Percentiles rank a stretch among this genome's conserved stretches.
Conservation (phyloP, 1,284 basidiomycete species). For the Fomitopsis palustris region DNA sequence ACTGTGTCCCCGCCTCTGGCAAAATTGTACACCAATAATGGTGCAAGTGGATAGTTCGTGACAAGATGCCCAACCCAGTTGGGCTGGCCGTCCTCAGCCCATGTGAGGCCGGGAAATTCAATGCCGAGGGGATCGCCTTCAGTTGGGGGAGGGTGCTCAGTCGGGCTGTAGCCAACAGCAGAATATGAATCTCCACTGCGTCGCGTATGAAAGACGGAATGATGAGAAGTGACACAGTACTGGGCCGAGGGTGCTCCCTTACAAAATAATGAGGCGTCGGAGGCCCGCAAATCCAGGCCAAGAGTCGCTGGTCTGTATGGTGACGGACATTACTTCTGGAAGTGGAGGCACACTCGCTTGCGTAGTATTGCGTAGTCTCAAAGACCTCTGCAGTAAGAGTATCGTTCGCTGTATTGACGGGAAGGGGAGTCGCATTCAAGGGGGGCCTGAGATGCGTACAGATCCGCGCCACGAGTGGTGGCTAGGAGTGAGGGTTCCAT, state of each 20-base stretch:
- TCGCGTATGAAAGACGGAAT: background rate
- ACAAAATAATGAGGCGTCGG: background rate
- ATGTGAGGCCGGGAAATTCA: conserved; percentile 42
- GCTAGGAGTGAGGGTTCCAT: too few species aligned
- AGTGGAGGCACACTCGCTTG: background rate
- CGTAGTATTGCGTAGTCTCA: too few species aligned
- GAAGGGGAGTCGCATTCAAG: too few species aligned
- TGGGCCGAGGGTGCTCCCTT: background rate
- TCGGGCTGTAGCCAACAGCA: conserved; percentile 32
- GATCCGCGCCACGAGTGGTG: too few species aligned
- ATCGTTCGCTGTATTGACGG: too few species aligned
- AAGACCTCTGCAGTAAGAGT: too few species aligned
- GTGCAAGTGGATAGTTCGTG: conserved; percentile 35
- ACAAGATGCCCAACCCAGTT: conserved; percentile 57
- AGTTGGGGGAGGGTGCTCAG: conserved; percentile 25
- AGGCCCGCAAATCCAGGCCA: background rate
- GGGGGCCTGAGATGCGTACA: too few species aligned
- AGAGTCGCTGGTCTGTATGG: background rate
- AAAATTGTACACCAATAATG: conserved; percentile 48
- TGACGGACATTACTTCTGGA: background rate
- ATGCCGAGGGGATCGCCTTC: conserved; percentile 44
- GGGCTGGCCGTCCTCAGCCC: conserved; percentile 37
- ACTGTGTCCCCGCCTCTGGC: conserved; percentile 44
- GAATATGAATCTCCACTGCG: conserved; percentile 38
- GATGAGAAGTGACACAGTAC: background rate